Conservation (phyloP, 768 basidiomycete genomes). For the Hericium alpestre region DNA sequence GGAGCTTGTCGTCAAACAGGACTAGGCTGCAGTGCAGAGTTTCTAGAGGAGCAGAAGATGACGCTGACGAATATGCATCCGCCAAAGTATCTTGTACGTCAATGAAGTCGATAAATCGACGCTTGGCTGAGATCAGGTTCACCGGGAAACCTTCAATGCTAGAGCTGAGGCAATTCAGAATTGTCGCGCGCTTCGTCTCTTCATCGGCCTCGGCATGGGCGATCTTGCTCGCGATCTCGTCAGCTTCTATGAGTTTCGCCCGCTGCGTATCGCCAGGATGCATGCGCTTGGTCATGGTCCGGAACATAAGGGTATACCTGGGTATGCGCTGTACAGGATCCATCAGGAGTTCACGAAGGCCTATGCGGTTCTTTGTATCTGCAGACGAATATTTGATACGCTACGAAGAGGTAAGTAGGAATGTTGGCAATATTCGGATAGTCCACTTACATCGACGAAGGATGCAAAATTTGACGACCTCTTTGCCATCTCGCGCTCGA, state of each 20-base stretch:
- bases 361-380: constrained; percentile 71
- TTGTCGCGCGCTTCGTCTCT: constrained; percentile 79
- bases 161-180: constrained; percentile 75
- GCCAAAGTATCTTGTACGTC: constrained; percentile 78
- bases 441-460: constrained; percentile 70
- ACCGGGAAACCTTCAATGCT: constrained; percentile 89
- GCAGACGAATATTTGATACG: constrained; percentile 78
- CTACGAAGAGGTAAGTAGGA: constrained; percentile 26
- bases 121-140: constrained; percentile 76
- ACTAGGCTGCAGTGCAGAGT: constrained; percentile 80
- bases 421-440: background rate
- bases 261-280: constrained; percentile 67
- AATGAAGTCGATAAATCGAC: constrained; percentile 83
- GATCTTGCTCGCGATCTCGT: constrained; percentile 81
- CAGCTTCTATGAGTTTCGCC: constrained; percentile 69
- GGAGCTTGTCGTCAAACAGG: constrained; percentile 87
- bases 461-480: constrained; percentile 72
- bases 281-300: constrained; percentile 89
- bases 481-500: constrained; percentile 74
- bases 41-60: constrained; percentile 27
- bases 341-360: constrained; percentile 85
- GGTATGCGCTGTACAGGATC: constrained; percentile 96
- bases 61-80: constrained; percentile 39
- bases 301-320: constrained; percentile 85
- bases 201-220: constrained; percentile 88